Percentiles rank a stretch among this genome's conserved stretches.
phyloP scores from a whole-genome alignment of 306 rosid genomes.

The Pterocarpus macrocarpus region DNA sequence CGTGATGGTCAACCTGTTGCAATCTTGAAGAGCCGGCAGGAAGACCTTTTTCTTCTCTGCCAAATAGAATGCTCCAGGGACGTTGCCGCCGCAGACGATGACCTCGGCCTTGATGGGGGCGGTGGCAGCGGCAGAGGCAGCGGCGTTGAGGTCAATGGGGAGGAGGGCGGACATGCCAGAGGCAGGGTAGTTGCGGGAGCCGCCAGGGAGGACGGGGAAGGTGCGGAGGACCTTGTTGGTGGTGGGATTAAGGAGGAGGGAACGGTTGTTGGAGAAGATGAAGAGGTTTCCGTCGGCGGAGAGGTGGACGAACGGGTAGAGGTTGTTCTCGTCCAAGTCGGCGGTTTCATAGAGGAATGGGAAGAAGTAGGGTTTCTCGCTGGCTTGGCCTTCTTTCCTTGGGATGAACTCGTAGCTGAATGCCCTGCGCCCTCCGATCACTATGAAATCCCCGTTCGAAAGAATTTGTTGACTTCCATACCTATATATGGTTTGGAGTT shows the following conservation, averaged over 20 bases:
- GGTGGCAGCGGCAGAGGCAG: not conserved
- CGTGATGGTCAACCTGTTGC: slow-evolving; percentile 60
- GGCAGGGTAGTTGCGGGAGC: slow-evolving; percentile 90
- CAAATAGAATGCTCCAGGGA: slow-evolving; percentile 54
- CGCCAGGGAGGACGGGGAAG: slow-evolving; percentile 65
- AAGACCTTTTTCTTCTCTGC: slow-evolving; percentile 52
- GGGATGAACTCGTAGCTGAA: slow-evolving; percentile 75
- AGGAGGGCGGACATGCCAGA: slow-evolving; percentile 86
- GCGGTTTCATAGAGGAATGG: slow-evolving; percentile 68
- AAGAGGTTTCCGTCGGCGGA: slow-evolving; percentile 77
- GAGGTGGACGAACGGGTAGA: slow-evolving; percentile 86
- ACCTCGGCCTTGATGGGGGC: slow-evolving; percentile 57
- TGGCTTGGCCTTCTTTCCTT: slow-evolving; percentile 43
- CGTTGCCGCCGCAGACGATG: slow-evolving; percentile 79
- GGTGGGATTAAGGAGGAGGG: slow-evolving; percentile 67
- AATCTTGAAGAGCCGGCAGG: slow-evolving; percentile 73
- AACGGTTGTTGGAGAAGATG: slow-evolving; percentile 83
- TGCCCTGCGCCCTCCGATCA: slow-evolving; percentile 78
- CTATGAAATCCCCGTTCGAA: slow-evolving; percentile 64
- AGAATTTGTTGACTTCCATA: slow-evolving; percentile 78
- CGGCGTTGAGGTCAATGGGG: slow-evolving; percentile 67
- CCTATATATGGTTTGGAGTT: slow-evolving; percentile 11
- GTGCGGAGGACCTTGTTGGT: slow-evolving; percentile 57
- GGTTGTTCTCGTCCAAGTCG: slow-evolving; percentile 82
- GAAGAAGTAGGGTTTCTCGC: slow-evolving; percentile 36